Evolutionary conservation across 371 early-diverging fungal species (phyloP).

Genomic region (Apophysomyces elegans): DNA sequence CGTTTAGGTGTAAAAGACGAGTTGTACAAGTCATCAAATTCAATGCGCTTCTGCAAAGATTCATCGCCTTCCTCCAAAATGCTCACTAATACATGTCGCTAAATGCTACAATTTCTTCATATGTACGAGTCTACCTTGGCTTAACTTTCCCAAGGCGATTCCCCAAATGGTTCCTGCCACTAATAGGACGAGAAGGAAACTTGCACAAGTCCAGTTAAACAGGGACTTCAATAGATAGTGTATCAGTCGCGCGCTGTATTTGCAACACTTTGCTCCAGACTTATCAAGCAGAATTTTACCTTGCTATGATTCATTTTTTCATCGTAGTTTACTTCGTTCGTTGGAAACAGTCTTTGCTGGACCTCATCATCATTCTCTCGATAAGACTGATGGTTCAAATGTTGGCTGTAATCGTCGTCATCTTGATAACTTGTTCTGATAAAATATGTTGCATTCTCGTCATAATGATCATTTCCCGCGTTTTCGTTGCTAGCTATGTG

Average conservation of each 20-base stretch:
- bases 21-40: constrained; percentile 57
- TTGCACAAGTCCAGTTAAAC: constrained; percentile 2
- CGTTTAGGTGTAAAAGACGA: constrained; percentile 46
- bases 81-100: not conserved
- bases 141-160: not conserved
- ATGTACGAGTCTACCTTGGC: not conserved
- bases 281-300: not conserved
- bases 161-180: not conserved
- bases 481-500: not conserved
- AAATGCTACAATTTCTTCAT: not conserved
- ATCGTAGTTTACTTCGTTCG: not conserved
- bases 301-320: not conserved
- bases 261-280: too few species aligned
- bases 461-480: not conserved
- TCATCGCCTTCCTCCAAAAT: not conserved
- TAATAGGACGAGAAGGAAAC: not conserved
- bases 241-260: not conserved
- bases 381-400: not conserved
- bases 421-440: not conserved
- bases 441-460: not conserved
- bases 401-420: not conserved
- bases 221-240: not conserved
- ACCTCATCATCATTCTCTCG: constrained; percentile 5
- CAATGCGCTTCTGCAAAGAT: constrained; percentile 19
- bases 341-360: not conserved